Conservation (phyloP, 75 land plant genomes). For the Pseudotsuga menziesii region DNA sequence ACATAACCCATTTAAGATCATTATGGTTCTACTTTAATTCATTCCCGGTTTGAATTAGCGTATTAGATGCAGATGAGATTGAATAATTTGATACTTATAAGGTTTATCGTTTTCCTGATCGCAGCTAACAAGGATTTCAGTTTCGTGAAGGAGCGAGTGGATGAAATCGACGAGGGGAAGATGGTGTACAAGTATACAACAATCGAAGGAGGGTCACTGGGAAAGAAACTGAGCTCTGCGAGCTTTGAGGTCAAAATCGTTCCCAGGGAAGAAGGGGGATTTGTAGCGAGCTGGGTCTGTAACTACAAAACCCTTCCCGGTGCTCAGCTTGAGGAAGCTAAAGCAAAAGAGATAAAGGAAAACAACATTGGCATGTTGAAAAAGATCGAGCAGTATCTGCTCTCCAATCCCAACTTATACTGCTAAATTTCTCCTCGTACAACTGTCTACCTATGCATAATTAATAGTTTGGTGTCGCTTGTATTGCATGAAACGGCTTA, state of each 20-base stretch:
- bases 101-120: too few relatives aligned
- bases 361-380: constrained; percentile 10
- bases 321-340: constrained; percentile 7
- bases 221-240: background rate
- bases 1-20: too few relatives aligned
- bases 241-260: constrained; percentile 20
- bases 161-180: constrained; percentile 16
- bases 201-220: constrained; percentile 26
- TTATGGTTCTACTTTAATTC: too few relatives aligned
- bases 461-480: too few relatives aligned
- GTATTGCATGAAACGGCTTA: too few relatives aligned
- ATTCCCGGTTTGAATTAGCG: too few relatives aligned
- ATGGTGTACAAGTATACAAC: constrained; percentile 13
- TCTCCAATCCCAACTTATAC: constrained; percentile 24
- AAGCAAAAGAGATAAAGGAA: constrained; percentile 17
- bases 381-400: constrained; percentile 30
- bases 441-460: too few relatives aligned
- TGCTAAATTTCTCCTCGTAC: background rate
- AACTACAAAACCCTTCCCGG: constrained; percentile 7
- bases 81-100: too few relatives aligned
- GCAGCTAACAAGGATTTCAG: background rate
- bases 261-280: constrained; percentile 11
- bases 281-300: constrained; percentile 8
- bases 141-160: constrained; percentile 10
- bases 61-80: too few relatives aligned